Percentiles rank a stretch among this genome's conserved stretches.
phyloP scores from a whole-genome alignment of 1,139 yeast species.

The Magnusiomyces paraingens region DNA sequence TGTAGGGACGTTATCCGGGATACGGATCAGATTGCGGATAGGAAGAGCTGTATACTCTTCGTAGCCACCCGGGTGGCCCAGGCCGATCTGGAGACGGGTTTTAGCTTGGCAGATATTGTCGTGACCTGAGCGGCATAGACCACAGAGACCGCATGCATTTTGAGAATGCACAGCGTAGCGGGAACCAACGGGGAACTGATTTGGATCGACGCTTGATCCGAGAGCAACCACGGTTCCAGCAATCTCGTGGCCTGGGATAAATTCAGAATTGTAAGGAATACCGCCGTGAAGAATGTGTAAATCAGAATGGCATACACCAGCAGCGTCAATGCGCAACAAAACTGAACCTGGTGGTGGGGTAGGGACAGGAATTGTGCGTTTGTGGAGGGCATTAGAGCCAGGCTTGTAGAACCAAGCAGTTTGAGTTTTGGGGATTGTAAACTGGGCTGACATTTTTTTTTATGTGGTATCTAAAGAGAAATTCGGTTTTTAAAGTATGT shows the following conservation, averaged over 20 bases:
- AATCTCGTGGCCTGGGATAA: constrained; percentile 53
- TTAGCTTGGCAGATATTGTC: constrained; percentile 37
- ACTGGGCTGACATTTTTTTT: too few relatives aligned
- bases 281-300: constrained; percentile 38
- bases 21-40: constrained; percentile 24
- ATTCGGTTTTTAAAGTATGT: too few relatives aligned
- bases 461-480: too few relatives aligned
- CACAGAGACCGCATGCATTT: constrained; percentile 43
- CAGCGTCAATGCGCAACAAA: constrained; percentile 44
- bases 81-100: constrained; percentile 33
- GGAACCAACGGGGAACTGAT: constrained; percentile 35
- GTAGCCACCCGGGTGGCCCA: constrained; percentile 46
- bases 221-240: constrained; percentile 43
- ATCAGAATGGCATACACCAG: constrained; percentile 49
- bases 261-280: constrained; percentile 28
- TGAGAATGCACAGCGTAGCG: constrained; percentile 38
- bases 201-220: constrained; percentile 34
- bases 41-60: constrained; percentile 37
- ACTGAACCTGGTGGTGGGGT: constrained; percentile 37
- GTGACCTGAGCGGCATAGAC: constrained; percentile 39
- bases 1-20: constrained; percentile 43
- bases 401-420: constrained; percentile 5
- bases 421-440: constrained; percentile 4
- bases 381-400: background rate
- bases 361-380: constrained; percentile 33